Conservation (phyloP, 208 protist species). For the Acanthamoeba royreba region DNA sequence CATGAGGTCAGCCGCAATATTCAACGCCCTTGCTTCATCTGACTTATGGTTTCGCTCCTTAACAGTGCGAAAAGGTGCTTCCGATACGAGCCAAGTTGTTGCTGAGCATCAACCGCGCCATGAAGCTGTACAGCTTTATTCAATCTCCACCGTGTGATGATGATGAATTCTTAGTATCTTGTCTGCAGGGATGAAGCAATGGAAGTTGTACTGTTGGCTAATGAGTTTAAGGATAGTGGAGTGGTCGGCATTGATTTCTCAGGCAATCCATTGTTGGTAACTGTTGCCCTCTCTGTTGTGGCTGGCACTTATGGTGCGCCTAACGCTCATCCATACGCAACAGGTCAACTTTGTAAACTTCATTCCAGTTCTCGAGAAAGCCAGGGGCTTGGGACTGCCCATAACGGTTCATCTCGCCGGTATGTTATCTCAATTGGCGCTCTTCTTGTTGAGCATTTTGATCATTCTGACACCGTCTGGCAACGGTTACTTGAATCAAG, state of each 20-base stretch:
- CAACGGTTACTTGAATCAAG: neutral
- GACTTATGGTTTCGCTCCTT: no score
- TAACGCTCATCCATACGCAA: no score
- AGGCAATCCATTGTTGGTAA: neutral
- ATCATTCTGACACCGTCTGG: no score
- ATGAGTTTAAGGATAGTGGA: neutral
- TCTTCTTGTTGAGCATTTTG: no score
- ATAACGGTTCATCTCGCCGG: neutral
- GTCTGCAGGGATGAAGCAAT: neutral
- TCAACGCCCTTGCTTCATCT: no score
- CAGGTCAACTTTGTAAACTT: neutral
- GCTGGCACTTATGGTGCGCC: no score
- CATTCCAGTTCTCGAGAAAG: neutral
- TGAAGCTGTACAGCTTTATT: neutral
- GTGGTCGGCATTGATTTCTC: constrained; percentile 16
- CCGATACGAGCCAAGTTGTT: neutral
- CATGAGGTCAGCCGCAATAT: no score
- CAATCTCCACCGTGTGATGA: no score
- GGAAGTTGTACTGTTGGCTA: neutral
- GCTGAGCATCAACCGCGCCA: constrained; percentile 17
- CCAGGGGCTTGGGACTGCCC: neutral
- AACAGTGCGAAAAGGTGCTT: neutral
- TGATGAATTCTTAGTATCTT: no score
- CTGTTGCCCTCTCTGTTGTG: no score
- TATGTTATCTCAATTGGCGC: neutral